A percentile compares a stretch with the other conserved stretches of the same genome.
Evolutionary conservation across 2,329 filamentous ascomycete species (phyloP).

Genomic region (Venturia aucupariae): DNA sequence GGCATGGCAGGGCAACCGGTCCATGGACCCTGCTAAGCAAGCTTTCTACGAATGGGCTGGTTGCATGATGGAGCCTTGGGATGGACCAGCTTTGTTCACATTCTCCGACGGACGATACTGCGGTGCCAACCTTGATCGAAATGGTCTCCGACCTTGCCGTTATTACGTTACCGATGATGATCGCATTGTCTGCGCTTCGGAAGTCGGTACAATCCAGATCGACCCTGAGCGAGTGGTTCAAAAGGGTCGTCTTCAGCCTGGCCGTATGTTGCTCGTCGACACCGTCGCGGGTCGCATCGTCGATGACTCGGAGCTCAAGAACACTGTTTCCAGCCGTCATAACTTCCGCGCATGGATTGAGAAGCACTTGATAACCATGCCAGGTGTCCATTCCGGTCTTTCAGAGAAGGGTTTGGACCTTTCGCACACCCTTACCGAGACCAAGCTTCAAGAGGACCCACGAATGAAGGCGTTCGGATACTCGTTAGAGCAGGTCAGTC

Average conservation of each 20-base stretch:
- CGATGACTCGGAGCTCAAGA: constrained; percentile 86
- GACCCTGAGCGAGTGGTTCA: constrained; percentile 85
- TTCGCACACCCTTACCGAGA: constrained; percentile 55
- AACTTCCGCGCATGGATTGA: constrained; percentile 88
- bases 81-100: constrained; percentile 91
- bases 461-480: constrained; percentile 83
- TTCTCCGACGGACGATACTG: constrained; percentile 96
- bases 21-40: constrained; percentile 90
- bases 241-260: constrained; percentile 88
- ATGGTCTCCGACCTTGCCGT: constrained; percentile 87
- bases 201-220: constrained; percentile 86
- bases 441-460: constrained; percentile 72
- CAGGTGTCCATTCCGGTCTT: constrained; percentile 59
- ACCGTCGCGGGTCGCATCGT: constrained; percentile 87
- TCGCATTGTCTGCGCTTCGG: constrained; percentile 92
- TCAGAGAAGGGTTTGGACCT: constrained; percentile 52
- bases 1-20: constrained; percentile 88
- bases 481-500: constrained; percentile 87
- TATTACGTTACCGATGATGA: constrained; percentile 97
- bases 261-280: constrained; percentile 92
- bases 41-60: constrained; percentile 98
- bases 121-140: constrained; percentile 92
- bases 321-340: constrained; percentile 72
- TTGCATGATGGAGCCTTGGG: constrained; percentile 98
- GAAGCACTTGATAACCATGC: constrained; percentile 72